A percentile compares a stretch with the other conserved stretches of the same genome.
phyloP scores from a whole-genome alignment of 441 rosid genomes.

The Mallotus japonicus region DNA sequence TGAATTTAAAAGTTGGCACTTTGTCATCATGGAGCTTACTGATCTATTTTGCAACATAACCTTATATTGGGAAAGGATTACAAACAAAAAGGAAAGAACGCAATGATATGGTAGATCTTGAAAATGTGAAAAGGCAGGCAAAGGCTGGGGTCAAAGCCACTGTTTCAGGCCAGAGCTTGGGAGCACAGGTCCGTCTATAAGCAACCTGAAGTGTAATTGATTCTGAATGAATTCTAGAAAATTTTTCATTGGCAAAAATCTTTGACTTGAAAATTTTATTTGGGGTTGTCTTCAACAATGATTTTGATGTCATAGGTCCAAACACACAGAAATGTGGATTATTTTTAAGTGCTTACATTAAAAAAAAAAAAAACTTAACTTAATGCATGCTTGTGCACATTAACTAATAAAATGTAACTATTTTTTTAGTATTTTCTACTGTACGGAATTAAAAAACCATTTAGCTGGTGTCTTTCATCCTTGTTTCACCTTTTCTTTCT shows the following conservation, averaged over 20 bases:
- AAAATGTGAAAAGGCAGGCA: conserved; percentile 36
- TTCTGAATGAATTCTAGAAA: background rate
- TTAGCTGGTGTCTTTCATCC: background rate
- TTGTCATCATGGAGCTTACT: conserved; percentile 7
- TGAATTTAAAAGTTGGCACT: conserved; percentile 3
- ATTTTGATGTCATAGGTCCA: background rate
- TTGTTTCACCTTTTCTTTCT: background rate
- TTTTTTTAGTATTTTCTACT: background rate
- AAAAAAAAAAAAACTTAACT: background rate
- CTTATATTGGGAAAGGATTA: conserved; percentile 35
- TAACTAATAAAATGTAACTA: background rate
- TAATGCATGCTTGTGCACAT: background rate
- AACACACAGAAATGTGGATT: background rate
- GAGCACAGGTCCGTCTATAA: conserved; percentile 34
- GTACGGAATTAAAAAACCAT: conserved; percentile 2
- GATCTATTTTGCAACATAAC: conserved; percentile 12
- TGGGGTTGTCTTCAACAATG: background rate
- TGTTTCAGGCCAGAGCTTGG: conserved; percentile 28
- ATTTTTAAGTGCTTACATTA: background rate
- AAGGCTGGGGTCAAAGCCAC: conserved; percentile 24
- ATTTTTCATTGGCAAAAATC: background rate
- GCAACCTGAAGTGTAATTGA: conserved; percentile 7
- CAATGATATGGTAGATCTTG: conserved; percentile 37
- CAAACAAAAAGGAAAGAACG: conserved; percentile 59
- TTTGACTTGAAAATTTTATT: background rate